Base-by-base conservation (phyloP, 805 yeast species). In the Lachancea thermotolerans region DNA sequence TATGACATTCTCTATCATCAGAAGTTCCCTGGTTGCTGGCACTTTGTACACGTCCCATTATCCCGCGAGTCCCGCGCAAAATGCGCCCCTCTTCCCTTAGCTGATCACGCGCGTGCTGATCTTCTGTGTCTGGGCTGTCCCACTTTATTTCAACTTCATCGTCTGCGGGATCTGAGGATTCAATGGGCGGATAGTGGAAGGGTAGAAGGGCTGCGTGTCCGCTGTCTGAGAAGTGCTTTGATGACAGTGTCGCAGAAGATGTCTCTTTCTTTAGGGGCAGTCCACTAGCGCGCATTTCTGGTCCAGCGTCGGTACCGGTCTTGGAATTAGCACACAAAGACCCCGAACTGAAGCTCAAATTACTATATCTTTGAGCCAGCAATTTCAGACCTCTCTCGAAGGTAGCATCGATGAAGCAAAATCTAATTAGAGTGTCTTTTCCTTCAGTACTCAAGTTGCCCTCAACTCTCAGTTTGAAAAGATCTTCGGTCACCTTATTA, bases 401-500 rank as follows among this genome's bases (percentile, higher is more conserved):
- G 11, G 89, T 78, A 0, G 85, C 75, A 59, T 85, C 90, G 46
- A 87, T 71, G 44, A 80, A 80, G 43, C 86, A 77, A 46, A 87
- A 70, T 49, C 90, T 71, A 16, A 88, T 74, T 36, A 87, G 66
- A 1, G 88, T 73, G 62, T 88, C 95, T 60, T 85, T 85, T 15
- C 95, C 95, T 51, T 83, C 87, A 2, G 78, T 57, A 42, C 72
- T 79, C 50, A 87, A 68, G 49, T 74, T 70, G 16, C 75, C 77
- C 41, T 74, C 70, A 14, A 74, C 60, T 58, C 85, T 81, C 39
- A 82, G 63, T 36, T 70, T 70, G 56, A 82, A 75, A 43, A 88
- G 65, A 47, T 81, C 84, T 33, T 72, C 72, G 39, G 79, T 74
- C 1, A 79, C 68, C 28, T 70, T 69, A 33, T 70, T 72, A 30